Conservation (phyloP, 768 basidiomycete species). For the Trametes cubensis region DNA sequence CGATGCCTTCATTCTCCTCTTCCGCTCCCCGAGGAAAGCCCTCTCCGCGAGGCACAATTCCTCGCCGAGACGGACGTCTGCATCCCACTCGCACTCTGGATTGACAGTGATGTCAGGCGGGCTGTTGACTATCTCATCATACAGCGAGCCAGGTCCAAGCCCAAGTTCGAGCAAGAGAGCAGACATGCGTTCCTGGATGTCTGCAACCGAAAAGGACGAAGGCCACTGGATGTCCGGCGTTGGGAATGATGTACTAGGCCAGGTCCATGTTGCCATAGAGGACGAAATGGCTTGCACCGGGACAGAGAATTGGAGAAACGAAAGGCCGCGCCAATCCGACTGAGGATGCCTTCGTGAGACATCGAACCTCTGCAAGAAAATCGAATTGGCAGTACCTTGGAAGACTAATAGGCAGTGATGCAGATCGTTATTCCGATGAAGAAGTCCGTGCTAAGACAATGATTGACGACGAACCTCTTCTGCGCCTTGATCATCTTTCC, state of each 20-base stretch:
- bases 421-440: too few species aligned
- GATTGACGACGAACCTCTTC: background rate
- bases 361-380: too few species aligned
- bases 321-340: constrained; percentile 27
- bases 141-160: constrained; percentile 31
- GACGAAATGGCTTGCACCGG: constrained; percentile 24
- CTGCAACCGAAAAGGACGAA: constrained; percentile 19
- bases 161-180: constrained; percentile 29
- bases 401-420: too few species aligned
- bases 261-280: constrained; percentile 27
- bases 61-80: constrained; percentile 31
- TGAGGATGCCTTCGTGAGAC: background rate
- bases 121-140: constrained; percentile 28
- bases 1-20: constrained; percentile 21
- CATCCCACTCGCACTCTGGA: constrained; percentile 34
- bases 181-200: constrained; percentile 28
- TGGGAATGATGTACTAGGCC: constrained; percentile 22
- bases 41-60: constrained; percentile 31
- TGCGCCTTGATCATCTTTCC: background rate
- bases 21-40: constrained; percentile 28
- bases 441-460: too few species aligned
- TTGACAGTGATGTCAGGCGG: constrained; percentile 26
- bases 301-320: constrained; percentile 21
- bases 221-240: constrained; percentile 27
- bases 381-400: too few species aligned